Conservation (phyloP, 75 land plant species). For the Isoetes taiwanensis region DNA sequence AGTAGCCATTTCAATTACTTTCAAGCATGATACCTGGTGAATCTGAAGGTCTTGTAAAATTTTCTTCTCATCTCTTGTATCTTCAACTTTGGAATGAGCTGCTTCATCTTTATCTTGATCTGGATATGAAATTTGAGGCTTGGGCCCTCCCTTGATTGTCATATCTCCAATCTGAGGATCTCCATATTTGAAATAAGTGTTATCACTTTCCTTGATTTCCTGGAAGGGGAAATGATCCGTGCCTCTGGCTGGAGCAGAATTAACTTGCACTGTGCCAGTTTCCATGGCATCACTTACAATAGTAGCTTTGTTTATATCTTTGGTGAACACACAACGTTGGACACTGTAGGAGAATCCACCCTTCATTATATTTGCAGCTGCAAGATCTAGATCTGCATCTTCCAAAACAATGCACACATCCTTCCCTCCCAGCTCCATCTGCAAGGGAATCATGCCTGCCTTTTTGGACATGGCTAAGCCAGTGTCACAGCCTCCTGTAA, state of each 20-base stretch:
- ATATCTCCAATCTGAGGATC: no score
- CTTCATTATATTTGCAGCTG: conserved; percentile 26
- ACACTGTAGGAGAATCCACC: conserved; percentile 29
- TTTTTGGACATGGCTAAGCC: conserved; percentile 26
- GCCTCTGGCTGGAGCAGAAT: conserved; percentile 30
- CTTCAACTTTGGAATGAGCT: no score
- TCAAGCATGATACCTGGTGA: no score
- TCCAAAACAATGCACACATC: conserved; percentile 29
- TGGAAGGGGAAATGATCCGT: conserved; percentile 33
- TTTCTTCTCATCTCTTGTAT: no score
- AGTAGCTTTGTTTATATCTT: conserved; percentile 19
- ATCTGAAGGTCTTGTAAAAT: no score
- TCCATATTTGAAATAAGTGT: no score
- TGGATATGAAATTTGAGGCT: no score
- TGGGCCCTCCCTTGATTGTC: no score
- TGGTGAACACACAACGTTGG: conserved; percentile 30
- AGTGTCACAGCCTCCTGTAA: conserved; percentile 33
- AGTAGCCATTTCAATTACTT: no score
- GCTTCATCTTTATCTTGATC: no score
- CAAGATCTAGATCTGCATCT: conserved; percentile 32
- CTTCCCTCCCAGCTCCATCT: conserved; percentile 36
- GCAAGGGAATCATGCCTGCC: conserved; percentile 29
- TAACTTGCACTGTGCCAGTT: conserved; percentile 25
- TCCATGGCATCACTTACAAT: conserved; percentile 31
- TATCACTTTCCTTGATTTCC: no score